Base-by-base conservation (phyloP, 164 flowering plant species). In the Chloranthus sessilifolius region DNA sequence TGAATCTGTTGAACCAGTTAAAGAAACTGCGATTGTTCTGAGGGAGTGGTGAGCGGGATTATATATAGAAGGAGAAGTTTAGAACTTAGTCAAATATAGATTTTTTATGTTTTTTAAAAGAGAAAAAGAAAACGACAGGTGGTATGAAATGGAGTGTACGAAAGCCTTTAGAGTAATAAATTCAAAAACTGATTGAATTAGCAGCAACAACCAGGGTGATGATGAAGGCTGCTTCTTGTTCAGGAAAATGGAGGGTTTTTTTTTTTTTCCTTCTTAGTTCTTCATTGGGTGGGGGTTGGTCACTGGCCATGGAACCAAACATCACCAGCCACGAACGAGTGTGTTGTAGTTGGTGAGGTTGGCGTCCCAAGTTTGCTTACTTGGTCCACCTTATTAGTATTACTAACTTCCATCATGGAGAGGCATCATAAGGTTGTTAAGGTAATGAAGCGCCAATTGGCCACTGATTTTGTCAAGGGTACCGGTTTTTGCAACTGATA, bases 341-440 rank as follows among this genome's bases (percentile, higher is more conserved):
- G 67, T 21, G 9, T 34, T 34, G 68, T n/a, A n/a, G 70, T 78
- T 68, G 77, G 74, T 68, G 55, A 52, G 77, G 80, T 78, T 71
- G 84, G 84, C 71, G 57, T 69, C 66, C 76, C 47, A 63, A 63
- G 43, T 47, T 29, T 48, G 47, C 47, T 50, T 53, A 24, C 27
- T 15, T 37, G n/a, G n/a, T n/a, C n/a, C n/a, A n/a, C n/a, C n/a
- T n/a, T n/a, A n/a, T n/a, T n/a, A n/a, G n/a, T n/a, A n/a, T n/a
- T n/a, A n/a, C n/a, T n/a, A n/a, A n/a, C n/a, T n/a, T n/a, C n/a
- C n/a, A n/a, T n/a, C n/a, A n/a, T n/a, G n/a, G n/a, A n/a, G n/a
- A n/a, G n/a, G n/a, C n/a, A n/a, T n/a, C n/a, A n/a, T n/a, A n/a
- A n/a, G n/a, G n/a, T n/a, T n/a, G n/a, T n/a, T n/a, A n/a, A n/a